Conservation (phyloP, 2,329 filamentous ascomycete species). For the Aspergillus pseudoterreus region DNA sequence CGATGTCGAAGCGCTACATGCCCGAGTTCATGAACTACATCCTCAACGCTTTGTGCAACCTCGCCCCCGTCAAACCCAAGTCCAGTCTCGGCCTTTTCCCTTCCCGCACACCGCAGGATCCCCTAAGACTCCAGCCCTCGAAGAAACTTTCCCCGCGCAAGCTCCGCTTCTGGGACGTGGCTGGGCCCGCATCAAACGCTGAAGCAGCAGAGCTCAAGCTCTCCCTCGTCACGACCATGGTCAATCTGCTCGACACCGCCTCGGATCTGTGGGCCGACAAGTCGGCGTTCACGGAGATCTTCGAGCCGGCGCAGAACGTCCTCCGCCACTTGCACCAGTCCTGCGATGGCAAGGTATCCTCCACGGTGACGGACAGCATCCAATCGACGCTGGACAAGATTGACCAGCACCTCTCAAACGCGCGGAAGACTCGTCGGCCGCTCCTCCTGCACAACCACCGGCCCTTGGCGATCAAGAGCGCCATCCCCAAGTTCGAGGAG, state of each 20-base stretch:
- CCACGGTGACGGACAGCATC: slow-evolving; percentile 25
- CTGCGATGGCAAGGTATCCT: slow-evolving; percentile 51
- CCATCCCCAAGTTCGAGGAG: slow-evolving; percentile 94
- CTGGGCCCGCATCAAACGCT: neutral
- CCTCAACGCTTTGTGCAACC: slow-evolving; percentile 66
- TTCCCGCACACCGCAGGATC: slow-evolving; percentile 52
- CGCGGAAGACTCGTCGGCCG: slow-evolving; percentile 67
- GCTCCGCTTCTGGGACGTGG: slow-evolving; percentile 59
- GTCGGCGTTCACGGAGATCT: slow-evolving; percentile 73
- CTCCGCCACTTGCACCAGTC: slow-evolving; percentile 59
- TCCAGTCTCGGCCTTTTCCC: slow-evolving; percentile 57
- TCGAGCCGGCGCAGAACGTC: slow-evolving; percentile 60
- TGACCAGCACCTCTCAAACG: slow-evolving; percentile 50
- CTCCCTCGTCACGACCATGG: slow-evolving; percentile 59
- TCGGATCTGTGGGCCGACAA: slow-evolving; percentile 71
- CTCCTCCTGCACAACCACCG: slow-evolving; percentile 86
- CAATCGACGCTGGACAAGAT: slow-evolving; percentile 31
- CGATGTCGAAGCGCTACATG: slow-evolving; percentile 77
- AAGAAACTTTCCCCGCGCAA: slow-evolving; percentile 44
- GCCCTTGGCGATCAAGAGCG: slow-evolving; percentile 80
- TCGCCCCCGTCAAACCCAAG: slow-evolving; percentile 56
- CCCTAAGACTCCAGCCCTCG: slow-evolving; percentile 47
- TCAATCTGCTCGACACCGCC: slow-evolving; percentile 64
- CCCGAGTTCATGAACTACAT: slow-evolving; percentile 84
- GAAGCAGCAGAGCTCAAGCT: slow-evolving; percentile 48